These are phyloP conservation scores for Fusarium papillatum DNA, from an alignment of 2,329 filamentous ascomycete species.

Conservation along the genomic window DNA sequence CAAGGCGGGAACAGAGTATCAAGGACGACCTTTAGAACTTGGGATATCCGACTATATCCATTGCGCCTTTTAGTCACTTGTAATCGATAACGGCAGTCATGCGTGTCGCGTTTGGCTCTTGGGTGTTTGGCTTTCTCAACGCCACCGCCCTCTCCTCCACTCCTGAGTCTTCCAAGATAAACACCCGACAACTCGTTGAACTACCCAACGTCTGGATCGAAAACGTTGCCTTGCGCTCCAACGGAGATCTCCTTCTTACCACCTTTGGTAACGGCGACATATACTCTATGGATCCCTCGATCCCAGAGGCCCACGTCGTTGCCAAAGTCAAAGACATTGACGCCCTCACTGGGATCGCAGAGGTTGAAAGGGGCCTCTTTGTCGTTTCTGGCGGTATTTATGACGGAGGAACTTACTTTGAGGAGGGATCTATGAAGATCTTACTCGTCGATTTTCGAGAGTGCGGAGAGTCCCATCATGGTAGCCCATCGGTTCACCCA, in stretches of 20 bases:
- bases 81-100: background rate
- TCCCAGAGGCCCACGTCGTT: background rate
- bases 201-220: conserved; percentile 13
- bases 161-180: background rate
- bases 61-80: background rate
- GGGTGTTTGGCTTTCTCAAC: background rate
- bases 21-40: background rate
- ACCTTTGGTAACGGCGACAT: background rate
- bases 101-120: background rate
- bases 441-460: background rate
- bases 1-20: background rate
- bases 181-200: background rate
- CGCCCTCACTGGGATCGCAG: background rate
- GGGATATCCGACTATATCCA: background rate
- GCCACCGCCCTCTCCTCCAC: background rate
- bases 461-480: background rate
- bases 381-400: background rate
- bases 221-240: conserved; percentile 4
- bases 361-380: conserved; percentile 1
- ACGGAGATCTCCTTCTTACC: conserved; percentile 12
- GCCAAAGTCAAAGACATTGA: background rate
- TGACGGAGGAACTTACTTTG: background rate
- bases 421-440: conserved; percentile 2
- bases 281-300: background rate
- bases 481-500: background rate